Conservation (phyloP, 1,139 yeast genomes). For the Wickerhamomyces sp. region DNA sequence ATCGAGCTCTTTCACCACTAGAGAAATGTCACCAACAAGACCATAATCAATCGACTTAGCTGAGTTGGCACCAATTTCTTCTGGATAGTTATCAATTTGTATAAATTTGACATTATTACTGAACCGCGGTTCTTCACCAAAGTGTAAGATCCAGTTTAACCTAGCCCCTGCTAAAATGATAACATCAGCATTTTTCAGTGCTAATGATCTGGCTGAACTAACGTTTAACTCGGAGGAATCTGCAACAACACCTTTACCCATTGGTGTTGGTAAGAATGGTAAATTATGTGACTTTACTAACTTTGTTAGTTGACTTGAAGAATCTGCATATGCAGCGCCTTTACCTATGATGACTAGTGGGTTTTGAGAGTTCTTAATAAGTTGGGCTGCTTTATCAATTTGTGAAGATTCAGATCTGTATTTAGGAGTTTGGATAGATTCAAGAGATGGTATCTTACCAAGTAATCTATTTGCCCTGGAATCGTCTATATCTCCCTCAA, state of each 20-base stretch:
- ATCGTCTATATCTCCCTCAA: conserved; percentile 29
- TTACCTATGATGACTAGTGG: conserved; percentile 61
- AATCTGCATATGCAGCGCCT: conserved; percentile 48
- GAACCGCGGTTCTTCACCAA: conserved; percentile 54
- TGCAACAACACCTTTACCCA: conserved; percentile 67
- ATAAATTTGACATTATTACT: conserved; percentile 39
- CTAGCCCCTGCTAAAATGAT: conserved; percentile 57
- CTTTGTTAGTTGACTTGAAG: conserved; percentile 33
- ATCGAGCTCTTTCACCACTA: conserved; percentile 36
- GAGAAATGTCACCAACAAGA: conserved; percentile 45
- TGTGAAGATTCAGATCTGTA: conserved; percentile 36
- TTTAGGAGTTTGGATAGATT: conserved; percentile 26
- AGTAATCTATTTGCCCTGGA: conserved; percentile 4
- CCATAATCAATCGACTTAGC: conserved; percentile 33
- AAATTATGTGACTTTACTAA: conserved; percentile 38
- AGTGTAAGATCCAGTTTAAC: conserved; percentile 64
- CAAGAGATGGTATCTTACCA: conserved; percentile 5
- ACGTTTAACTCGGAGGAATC: conserved; percentile 44
- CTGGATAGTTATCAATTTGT: conserved; percentile 51
- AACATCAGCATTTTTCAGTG: conserved; percentile 50
- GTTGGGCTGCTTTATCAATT: conserved; percentile 32
- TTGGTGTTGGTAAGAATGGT: conserved; percentile 64
- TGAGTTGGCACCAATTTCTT: conserved; percentile 46
- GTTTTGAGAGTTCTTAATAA: conserved; percentile 31
- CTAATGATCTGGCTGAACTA: conserved; percentile 56